These are phyloP conservation scores for Fistulifera pelliculosa DNA, from an alignment of 108 stramenopile genomes.

Conservation along the genomic window DNA sequence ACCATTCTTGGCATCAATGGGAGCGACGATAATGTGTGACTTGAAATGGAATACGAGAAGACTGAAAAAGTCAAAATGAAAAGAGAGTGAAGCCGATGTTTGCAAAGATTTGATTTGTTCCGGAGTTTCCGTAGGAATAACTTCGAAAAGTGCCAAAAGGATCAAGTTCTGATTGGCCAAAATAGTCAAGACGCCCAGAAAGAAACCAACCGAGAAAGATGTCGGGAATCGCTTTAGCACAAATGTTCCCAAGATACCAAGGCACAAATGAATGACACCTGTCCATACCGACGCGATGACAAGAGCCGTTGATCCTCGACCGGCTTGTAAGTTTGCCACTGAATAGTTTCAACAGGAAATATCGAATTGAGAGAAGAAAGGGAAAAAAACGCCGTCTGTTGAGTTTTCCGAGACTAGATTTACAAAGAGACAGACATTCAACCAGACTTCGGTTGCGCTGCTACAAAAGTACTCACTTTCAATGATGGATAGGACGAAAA, in stretches of 20 bases:
- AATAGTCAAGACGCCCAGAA: constrained; percentile 59
- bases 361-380: too few species aligned
- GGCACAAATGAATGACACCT: constrained; percentile 49
- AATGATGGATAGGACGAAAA: constrained; percentile 54
- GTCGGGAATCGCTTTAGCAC: constrained; percentile 80
- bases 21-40: constrained; percentile 46
- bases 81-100: constrained; percentile 50
- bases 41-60: constrained; percentile 65
- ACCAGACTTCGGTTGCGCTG: too few species aligned
- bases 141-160: constrained; percentile 54
- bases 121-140: constrained; percentile 43
- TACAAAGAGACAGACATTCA: too few species aligned
- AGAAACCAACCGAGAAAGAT: constrained; percentile 69
- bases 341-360: too few species aligned
- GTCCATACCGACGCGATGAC: constrained; percentile 63
- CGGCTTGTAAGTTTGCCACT: constrained; percentile 51
- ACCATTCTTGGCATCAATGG: constrained; percentile 22
- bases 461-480: constrained; percentile 51
- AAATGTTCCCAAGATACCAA: constrained; percentile 73
- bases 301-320: constrained; percentile 44
- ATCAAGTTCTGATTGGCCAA: constrained; percentile 75
- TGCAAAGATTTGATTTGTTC: constrained; percentile 54
- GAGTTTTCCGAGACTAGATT: too few species aligned
- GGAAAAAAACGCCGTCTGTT: too few species aligned
- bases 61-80: constrained; percentile 49